These are phyloP conservation scores for Erysimum cheiri DNA, from an alignment of 441 rosid species.

Conservation along the genomic window DNA sequence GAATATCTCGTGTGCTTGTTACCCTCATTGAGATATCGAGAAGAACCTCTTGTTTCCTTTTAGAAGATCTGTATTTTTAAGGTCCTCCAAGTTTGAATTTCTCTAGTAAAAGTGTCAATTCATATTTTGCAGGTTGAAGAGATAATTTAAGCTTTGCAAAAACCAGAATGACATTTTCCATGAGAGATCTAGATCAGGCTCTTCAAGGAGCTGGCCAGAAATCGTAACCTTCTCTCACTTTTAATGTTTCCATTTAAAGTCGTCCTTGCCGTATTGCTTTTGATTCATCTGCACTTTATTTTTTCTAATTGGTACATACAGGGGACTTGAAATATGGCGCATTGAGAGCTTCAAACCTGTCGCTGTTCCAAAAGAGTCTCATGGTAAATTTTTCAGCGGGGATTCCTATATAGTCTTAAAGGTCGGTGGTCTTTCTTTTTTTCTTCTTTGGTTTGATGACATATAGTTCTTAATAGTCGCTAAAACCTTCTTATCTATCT, in stretches of 20 bases:
- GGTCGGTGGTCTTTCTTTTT: constrained; percentile 51
- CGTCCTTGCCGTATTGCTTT: neutral
- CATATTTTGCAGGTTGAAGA: constrained; percentile 52
- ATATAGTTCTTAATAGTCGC: neutral
- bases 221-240: constrained; percentile 67
- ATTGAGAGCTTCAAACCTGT: constrained; percentile 82
- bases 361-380: constrained; percentile 60
- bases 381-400: constrained; percentile 87
- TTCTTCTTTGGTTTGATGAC: constrained; percentile 12
- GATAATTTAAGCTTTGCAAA: constrained; percentile 36
- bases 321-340: constrained; percentile 95
- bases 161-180: constrained; percentile 73
- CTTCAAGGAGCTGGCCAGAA: constrained; percentile 97
- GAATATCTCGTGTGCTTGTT: neutral
- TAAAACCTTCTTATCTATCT: constrained; percentile 9
- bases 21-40: neutral
- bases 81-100: neutral
- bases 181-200: constrained; percentile 92
- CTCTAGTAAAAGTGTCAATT: neutral
- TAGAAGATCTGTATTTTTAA: neutral
- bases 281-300: constrained; percentile 19
- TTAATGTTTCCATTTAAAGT: too few relatives aligned
- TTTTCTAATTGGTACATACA: constrained; percentile 51
- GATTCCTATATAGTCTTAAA: constrained; percentile 87
- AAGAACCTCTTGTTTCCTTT: constrained; percentile 7